These are phyloP conservation scores for Hymenoscyphus scutula DNA, from an alignment of 2,329 filamentous ascomycete species.

Conservation along the genomic window DNA sequence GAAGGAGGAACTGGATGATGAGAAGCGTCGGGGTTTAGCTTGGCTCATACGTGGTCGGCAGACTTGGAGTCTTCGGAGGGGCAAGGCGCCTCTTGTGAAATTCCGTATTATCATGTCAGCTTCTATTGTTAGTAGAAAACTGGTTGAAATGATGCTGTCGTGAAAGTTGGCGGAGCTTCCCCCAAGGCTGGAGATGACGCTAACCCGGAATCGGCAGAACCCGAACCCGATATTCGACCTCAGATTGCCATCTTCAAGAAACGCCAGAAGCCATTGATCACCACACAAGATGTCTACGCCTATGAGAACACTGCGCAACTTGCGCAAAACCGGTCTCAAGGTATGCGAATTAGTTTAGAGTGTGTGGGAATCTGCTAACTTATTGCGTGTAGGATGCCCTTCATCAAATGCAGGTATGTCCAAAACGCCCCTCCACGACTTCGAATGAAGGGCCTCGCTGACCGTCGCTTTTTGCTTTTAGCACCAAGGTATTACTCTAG, in stretches of 20 bases:
- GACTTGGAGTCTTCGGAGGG: slow-evolving; percentile 27
- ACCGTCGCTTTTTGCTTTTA: slow-evolving; percentile 23
- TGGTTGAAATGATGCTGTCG: background rate
- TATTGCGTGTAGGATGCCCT: slow-evolving; percentile 68
- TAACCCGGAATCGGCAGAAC: slow-evolving; percentile 26
- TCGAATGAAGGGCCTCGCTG: slow-evolving; percentile 24
- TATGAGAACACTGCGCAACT: slow-evolving; percentile 78
- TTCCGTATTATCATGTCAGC: slow-evolving; percentile 38
- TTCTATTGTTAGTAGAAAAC: slow-evolving; percentile 6
- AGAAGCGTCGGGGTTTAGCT: slow-evolving; percentile 32
- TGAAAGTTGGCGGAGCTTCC: background rate
- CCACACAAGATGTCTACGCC: slow-evolving; percentile 80
- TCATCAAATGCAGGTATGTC: slow-evolving; percentile 87
- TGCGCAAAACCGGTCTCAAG: slow-evolving; percentile 86
- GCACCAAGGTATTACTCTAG: slow-evolving; percentile 31
- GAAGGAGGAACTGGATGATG: slow-evolving; percentile 30
- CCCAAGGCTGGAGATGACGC: background rate
- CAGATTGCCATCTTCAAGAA: slow-evolving; percentile 13
- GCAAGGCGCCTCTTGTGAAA: slow-evolving; percentile 35
- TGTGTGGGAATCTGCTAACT: slow-evolving; percentile 38
- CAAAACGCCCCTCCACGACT: slow-evolving; percentile 26
- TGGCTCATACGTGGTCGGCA: slow-evolving; percentile 24
- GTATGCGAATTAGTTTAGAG: slow-evolving; percentile 45
- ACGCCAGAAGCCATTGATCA: slow-evolving; percentile 30
- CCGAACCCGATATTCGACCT: slow-evolving; percentile 19